Evolutionary conservation across 192 early-diverging fungal species (phyloP).

Genomic region (Coemansia umbellata): DNA sequence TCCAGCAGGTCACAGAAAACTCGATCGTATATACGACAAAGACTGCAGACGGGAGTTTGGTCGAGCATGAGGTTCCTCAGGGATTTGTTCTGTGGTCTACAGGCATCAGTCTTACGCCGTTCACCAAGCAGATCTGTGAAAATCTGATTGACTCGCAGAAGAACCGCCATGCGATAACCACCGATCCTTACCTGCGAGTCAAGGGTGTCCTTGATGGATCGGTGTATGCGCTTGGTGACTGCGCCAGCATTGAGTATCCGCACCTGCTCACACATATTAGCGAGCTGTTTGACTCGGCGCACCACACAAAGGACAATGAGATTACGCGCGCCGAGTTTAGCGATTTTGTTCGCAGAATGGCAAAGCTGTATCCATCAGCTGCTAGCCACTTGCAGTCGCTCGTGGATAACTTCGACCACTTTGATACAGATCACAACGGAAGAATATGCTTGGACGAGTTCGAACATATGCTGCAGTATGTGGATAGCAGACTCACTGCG

Average conservation of each 20-base stretch:
- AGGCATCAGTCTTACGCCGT: slow-evolving; percentile 62
- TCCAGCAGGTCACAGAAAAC: slow-evolving; percentile 57
- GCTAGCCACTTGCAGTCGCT: slow-evolving; percentile 40
- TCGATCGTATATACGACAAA: slow-evolving; percentile 53
- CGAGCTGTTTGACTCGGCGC: slow-evolving; percentile 44
- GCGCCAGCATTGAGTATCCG: slow-evolving; percentile 72
- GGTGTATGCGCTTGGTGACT: slow-evolving; percentile 85
- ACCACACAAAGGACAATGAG: slow-evolving; percentile 14
- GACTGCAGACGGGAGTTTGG: slow-evolving; percentile 24
- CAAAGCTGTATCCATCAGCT: slow-evolving; percentile 23
- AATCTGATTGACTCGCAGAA: slow-evolving; percentile 39
- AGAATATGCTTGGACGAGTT: slow-evolving; percentile 34
- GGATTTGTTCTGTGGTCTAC: slow-evolving; percentile 77
- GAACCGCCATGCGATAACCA: slow-evolving; percentile 57
- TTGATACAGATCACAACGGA: slow-evolving; percentile 34
- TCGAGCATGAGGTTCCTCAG: slow-evolving; percentile 52
- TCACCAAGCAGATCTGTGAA: slow-evolving; percentile 51
- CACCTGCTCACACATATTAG: slow-evolving; percentile 34
- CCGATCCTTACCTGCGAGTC: slow-evolving; percentile 69
- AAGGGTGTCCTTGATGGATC: slow-evolving; percentile 58
- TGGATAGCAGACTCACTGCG: slow-evolving; percentile 57
- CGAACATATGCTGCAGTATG: slow-evolving; percentile 35
- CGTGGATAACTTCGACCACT: slow-evolving; percentile 29
- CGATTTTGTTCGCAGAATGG: slow-evolving; percentile 16
- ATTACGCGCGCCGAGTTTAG: slow-evolving; percentile 38